Evolutionary conservation across 345 rosid genomes (phyloP), one percentile per base, ranked within the genome.

Genomic region (Melaleuca quinquenervia): DNA sequence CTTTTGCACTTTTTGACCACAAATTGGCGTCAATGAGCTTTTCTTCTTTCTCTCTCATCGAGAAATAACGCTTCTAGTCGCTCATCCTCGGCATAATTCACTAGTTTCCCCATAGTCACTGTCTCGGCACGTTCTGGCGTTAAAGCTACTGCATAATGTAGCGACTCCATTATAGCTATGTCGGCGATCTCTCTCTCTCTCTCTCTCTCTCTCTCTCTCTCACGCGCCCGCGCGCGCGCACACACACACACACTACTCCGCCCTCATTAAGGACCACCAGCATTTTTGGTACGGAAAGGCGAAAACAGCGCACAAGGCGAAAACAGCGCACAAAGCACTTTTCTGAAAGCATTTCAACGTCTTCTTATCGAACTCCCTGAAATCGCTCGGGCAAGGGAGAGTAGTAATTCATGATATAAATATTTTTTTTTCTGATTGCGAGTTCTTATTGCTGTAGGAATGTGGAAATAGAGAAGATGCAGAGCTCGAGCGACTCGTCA

Each of bases 401-500:
- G 78, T 70, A 5, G 78, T 70, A 36, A 70, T 32, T 36, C 48
- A 36, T 70, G 21, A 70, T 20, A 36, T n/a, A n/a, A n/a, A n/a
- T n/a, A n/a, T n/a, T n/a, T n/a, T n/a, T 18, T 70, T 48, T 70
- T 21, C 80, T 36, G 80, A 70, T 70, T 18, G 18, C 80, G 48
- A 18, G 56, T 55, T 55, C 22, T 8, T 70, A 41, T 21, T 36
- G 60, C 49, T 27, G 87, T 26, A 58, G 52, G 76, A 84, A 55
- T 74, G 86, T 12, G 74, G 86, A 41, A 55, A 49, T 7, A 21
- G 89, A 85, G 84, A 58, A 83, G 89, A 21, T 83, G 86, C 85
- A 50, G 84, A 78, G 85, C 84, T 88, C 83, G 85, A 86, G n/a
- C 60, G 56, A 88, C 86, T 85, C 89, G 64, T 45, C 89, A 78